These are phyloP conservation scores for Ogataea dorogensis DNA, from an alignment of 805 yeast species.

Conservation along the genomic window DNA sequence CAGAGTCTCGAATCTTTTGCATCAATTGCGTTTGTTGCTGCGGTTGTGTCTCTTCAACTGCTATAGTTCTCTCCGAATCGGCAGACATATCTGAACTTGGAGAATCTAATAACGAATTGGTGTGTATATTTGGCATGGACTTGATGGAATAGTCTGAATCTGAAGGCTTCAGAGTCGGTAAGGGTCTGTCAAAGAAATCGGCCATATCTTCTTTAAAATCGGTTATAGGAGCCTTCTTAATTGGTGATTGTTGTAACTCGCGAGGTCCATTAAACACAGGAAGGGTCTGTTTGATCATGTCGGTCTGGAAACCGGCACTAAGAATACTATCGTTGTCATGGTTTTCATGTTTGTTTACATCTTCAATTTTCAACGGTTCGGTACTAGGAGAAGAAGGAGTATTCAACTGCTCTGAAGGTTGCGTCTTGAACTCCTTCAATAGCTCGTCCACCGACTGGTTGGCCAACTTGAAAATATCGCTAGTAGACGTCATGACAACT, in stretches of 20 bases:
- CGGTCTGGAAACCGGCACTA: slow-evolving; percentile 12
- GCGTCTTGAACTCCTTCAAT: slow-evolving; percentile 29
- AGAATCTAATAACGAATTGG: slow-evolving; percentile 15
- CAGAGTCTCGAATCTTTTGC: slow-evolving; percentile 11
- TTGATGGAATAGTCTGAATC: slow-evolving; percentile 31
- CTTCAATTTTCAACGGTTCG: slow-evolving; percentile 21
- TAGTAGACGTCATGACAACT: slow-evolving; percentile 7
- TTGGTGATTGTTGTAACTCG: slow-evolving; percentile 20
- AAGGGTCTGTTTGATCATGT: slow-evolving; percentile 18
- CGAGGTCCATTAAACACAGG: slow-evolving; percentile 33
- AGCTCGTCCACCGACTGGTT: slow-evolving; percentile 41
- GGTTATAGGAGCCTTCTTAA: slow-evolving; percentile 36
- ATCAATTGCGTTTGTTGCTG: slow-evolving; percentile 16
- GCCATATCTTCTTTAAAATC: slow-evolving; percentile 35
- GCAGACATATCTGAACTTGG: slow-evolving; percentile 24
- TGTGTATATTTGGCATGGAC: slow-evolving; percentile 35
- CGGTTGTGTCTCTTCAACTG: slow-evolving; percentile 22
- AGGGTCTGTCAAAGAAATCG: slow-evolving; percentile 28
- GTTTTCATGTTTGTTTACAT: slow-evolving; percentile 8
- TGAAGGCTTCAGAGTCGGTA: slow-evolving; percentile 39
- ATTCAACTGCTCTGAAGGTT: slow-evolving; percentile 12
- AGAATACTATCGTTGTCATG: slow-evolving; percentile 6
- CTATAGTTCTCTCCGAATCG: slow-evolving; percentile 33
- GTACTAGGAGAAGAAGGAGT: slow-evolving; percentile 20
- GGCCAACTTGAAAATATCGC: slow-evolving; percentile 29